Evolutionary conservation across 257 asterid genomes (phyloP), one percentile per base, ranked within the genome.

Genomic region (Solanum chiquidenum): DNA sequence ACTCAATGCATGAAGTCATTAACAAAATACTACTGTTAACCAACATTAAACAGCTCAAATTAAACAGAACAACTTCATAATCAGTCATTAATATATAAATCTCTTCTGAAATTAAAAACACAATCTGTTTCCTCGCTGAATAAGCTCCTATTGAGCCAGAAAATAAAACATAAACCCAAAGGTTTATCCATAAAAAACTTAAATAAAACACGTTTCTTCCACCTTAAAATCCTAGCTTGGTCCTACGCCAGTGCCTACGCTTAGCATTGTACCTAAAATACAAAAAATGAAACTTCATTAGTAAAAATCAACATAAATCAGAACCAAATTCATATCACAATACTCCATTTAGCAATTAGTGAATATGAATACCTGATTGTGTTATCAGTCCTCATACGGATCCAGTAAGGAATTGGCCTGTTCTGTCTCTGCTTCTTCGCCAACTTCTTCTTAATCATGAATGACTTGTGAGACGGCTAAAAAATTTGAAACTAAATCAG

Each of bases 221-320:
- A 86, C 46, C 87, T 87, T 85, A 88, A 66, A 88, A 88, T 14
- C 90, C 90, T 46, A 88, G 86, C 90, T 88, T 88, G 33, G 90
- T 88, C 31, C 90, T 87, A 85, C 90, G 90, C 90, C 90, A 88
- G 82, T 88, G 90, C 86, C 90, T 84, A 35, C 90, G 88, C 82
- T 88, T 88, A 23, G 88, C 90, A 72, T 88, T 88, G 86, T 88
- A 88, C 86, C 86, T 77, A 35, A 55, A 76, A 29, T 18, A 18
- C 23, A 79, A 27, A 25, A 25, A 34, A 76, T 1, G 12, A 58
- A 34, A 13, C 33, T 21, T 27, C 4, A 86, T 34, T 46, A 69
- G 46, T 1, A 7, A 55, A 86, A 73, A 4, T 9, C 62, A 87
- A 25, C 64, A 60, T 12, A 75, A 87, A 58, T 31, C 9, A 25